These are phyloP conservation scores for Boletus bicolor DNA, from an alignment of 768 basidiomycete genomes.

Conservation along the genomic window DNA sequence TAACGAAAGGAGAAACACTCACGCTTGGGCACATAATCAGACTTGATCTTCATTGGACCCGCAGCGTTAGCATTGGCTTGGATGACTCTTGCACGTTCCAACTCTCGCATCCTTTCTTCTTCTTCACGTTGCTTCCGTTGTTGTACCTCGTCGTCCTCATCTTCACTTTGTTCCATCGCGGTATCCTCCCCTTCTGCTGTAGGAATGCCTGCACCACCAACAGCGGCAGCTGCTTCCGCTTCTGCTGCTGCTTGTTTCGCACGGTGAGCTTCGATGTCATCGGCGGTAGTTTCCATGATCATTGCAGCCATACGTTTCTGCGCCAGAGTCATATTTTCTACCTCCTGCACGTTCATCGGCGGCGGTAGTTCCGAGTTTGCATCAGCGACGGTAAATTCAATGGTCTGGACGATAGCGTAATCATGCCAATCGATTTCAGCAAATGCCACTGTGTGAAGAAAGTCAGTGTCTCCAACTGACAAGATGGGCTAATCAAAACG, in stretches of 20 bases:
- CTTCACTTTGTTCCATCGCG: constrained; percentile 78
- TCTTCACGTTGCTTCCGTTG: constrained; percentile 61
- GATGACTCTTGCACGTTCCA: constrained; percentile 75
- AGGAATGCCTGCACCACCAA: constrained; percentile 55
- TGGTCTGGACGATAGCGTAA: constrained; percentile 96
- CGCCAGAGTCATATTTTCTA: constrained; percentile 93
- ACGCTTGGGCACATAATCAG: constrained; percentile 95
- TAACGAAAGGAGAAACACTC: constrained; percentile 33
- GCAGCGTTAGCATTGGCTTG: constrained; percentile 75
- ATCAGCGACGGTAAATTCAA: constrained; percentile 94
- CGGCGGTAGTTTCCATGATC: constrained; percentile 93
- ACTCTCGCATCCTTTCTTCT: constrained; percentile 64
- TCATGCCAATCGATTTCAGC: constrained; percentile 99
- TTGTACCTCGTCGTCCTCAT: constrained; percentile 68
- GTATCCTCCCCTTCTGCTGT: constrained; percentile 52
- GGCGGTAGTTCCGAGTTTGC: constrained; percentile 87
- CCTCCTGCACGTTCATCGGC: constrained; percentile 94
- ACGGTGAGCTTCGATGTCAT: constrained; percentile 80
- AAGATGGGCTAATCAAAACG: constrained; percentile 29
- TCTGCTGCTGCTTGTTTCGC: constrained; percentile 82
- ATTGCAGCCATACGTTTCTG: constrained; percentile 98
- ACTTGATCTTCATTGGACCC: constrained; percentile 90
- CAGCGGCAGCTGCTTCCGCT: constrained; percentile 80
- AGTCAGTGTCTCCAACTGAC: background rate
- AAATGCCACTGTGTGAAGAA: constrained; percentile 65